phyloP scores from a whole-genome alignment of 2,329 filamentous ascomycete species.

The Epichloe hybrida region DNA sequence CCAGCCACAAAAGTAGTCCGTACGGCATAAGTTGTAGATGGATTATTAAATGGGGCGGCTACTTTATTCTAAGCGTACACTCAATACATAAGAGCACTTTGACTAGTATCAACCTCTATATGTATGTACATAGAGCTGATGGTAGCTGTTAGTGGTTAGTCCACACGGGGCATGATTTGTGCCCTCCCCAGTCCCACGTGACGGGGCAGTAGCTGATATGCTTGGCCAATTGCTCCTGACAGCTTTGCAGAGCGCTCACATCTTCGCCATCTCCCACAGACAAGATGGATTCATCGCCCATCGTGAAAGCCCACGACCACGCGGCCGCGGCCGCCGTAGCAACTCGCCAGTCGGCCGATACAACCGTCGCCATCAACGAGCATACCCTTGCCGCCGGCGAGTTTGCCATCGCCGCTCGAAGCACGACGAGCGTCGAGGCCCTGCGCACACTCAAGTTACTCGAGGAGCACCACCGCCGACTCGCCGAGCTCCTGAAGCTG shows the following conservation, averaged over 20 bases:
- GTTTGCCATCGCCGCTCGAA: constrained; percentile 69
- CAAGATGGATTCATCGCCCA: constrained; percentile 24
- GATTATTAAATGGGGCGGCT: too few species aligned
- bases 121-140: too few species aligned
- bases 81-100: too few species aligned
- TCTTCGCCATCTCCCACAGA: not conserved
- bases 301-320: constrained; percentile 67
- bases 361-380: constrained; percentile 71
- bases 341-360: constrained; percentile 60
- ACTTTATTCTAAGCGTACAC: too few species aligned
- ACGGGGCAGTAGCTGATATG: too few species aligned
- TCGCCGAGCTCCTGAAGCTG: constrained; percentile 69
- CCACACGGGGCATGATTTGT: too few species aligned
- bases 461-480: constrained; percentile 72
- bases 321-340: constrained; percentile 72
- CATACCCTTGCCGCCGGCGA: constrained; percentile 80
- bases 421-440: constrained; percentile 56
- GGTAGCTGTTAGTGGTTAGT: too few species aligned
- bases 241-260: not conserved
- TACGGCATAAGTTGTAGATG: too few species aligned
- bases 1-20: too few species aligned
- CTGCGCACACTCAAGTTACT: constrained; percentile 72
- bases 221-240: not conserved
- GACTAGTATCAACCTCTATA: too few species aligned
- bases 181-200: too few species aligned